Evolutionary conservation across 2,329 filamentous ascomycete species (phyloP), one percentile per base, ranked within the genome.

Genomic region (Fusarium tupiense): DNA sequence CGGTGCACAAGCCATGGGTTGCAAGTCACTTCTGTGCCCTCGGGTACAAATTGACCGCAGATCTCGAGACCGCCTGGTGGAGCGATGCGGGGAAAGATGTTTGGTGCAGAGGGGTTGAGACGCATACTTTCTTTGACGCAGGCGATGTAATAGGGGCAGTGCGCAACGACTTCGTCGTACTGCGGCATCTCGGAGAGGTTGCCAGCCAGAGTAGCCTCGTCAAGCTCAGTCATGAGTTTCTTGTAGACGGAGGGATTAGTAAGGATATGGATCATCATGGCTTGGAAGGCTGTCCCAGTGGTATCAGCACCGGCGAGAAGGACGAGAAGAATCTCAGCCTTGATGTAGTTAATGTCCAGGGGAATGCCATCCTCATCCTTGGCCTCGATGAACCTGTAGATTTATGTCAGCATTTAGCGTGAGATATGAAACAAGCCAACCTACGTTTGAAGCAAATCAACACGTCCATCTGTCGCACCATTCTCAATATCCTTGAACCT

Each of bases 61-160:
- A 89, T 81, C 11, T 82, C 81, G 0, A 81, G 80, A 1, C 88
- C 88, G 1, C 81, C 83, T 6, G 81, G 64, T 0, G 87, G 86
- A 0, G 88, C 86, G 1, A 84, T 80, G 9, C 88, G 83, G 76
- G 85, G 85, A n/a, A 89, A 78, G 7, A 86, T 84, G 17, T 89
- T 77, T 8, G 86, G 87, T 0, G 84, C 83, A 0, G 86, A 84
- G 3, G 87, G 83, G 57, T 88, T 85, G 26, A 90, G 79, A 20
- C 88, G 84, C 24, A 89, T 77, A 1, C 85, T 85, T 75, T 90
- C 88, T 59, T 88, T 88, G 44, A 90, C 85, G 7, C 86, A 84
- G 1, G 87, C 87, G 67, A 89, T 84, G 22, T 89, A 81, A 68
- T 89, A 90, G 0, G 86, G 86, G 13, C 72, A 75, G 40, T 74